A percentile compares a stretch with the other conserved stretches of the same genome.
phyloP scores from a whole-genome alignment of 441 rosid species.

The Geranium incanum region DNA sequence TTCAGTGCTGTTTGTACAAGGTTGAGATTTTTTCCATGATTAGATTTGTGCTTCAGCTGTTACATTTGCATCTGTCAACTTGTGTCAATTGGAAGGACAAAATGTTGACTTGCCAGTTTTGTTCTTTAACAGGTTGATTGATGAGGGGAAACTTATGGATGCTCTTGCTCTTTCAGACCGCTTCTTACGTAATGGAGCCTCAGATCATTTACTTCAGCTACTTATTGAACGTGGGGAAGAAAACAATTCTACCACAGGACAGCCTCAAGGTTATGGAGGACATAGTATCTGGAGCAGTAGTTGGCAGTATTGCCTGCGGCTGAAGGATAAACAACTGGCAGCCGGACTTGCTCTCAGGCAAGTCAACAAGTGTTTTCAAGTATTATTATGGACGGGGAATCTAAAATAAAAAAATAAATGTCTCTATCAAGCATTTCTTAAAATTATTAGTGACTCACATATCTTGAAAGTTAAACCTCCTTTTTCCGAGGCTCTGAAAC shows the following conservation, averaged over 20 bases:
- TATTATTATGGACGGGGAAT: background rate
- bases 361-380: constrained; percentile 25
- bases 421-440: background rate
- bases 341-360: constrained; percentile 89
- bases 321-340: constrained; percentile 88
- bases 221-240: constrained; percentile 75
- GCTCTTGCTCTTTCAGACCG: constrained; percentile 99
- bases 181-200: constrained; percentile 82
- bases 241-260: constrained; percentile 45
- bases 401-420: background rate
- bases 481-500: background rate
- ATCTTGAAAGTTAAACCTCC: background rate
- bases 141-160: constrained; percentile 89
- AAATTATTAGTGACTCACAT: background rate
- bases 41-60: constrained; percentile 2
- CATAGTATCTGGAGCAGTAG: constrained; percentile 67
- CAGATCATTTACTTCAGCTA: constrained; percentile 79
- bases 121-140: constrained; percentile 54
- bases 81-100: constrained; percentile 1
- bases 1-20: background rate
- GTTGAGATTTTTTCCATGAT: background rate
- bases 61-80: constrained; percentile 8
- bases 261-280: constrained; percentile 49
- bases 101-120: constrained; percentile 11
- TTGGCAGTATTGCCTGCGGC: constrained; percentile 97